These are phyloP conservation scores for Piper longum DNA, from an alignment of 164 flowering plant genomes.

Conservation along the genomic window DNA sequence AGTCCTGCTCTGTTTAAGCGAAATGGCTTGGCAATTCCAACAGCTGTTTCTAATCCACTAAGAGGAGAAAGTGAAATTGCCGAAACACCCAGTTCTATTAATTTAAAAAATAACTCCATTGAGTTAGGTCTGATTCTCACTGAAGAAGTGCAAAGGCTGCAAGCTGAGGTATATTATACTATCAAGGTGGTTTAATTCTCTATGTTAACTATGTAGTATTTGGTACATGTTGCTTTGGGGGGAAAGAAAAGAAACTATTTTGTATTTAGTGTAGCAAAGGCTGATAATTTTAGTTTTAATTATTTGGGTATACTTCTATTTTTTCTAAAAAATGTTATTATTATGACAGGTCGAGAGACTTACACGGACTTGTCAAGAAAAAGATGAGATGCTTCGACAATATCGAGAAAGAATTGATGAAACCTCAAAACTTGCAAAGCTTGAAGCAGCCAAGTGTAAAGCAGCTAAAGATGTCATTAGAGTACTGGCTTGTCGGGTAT, in stretches of 20 bases:
- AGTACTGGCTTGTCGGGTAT: conserved; percentile 38
- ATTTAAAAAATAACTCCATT: conserved; percentile 3
- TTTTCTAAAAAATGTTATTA: conserved; percentile 23
- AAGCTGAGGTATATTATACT: conserved; percentile 29
- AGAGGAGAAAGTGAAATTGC: conserved; percentile 11
- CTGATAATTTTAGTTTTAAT: not conserved
- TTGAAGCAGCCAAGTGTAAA: conserved; percentile 54
- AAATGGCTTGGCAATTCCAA: conserved; percentile 7
- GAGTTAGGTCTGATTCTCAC: conserved; percentile 22
- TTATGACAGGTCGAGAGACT: conserved; percentile 27
- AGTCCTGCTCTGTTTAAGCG: conserved; percentile 26
- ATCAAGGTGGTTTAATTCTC: not conserved
- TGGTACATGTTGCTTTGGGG: not conserved
- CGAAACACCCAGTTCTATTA: conserved; percentile 1
- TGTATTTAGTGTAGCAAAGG: no score
- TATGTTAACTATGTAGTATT: not conserved
- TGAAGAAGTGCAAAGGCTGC: conserved; percentile 37
- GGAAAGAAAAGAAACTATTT: no score
- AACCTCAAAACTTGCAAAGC: conserved; percentile 45
- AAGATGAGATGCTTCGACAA: conserved; percentile 31
- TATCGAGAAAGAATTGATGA: conserved; percentile 32
- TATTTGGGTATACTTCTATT: conserved; percentile 4
- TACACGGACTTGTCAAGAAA: conserved; percentile 26
- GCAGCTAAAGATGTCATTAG: conserved; percentile 60
- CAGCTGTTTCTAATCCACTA: conserved; percentile 1